Percentiles rank a stretch among this genome's conserved stretches.
Conservation (phyloP, 106 monocot genomes). For the Hemerocallis citrina region DNA sequence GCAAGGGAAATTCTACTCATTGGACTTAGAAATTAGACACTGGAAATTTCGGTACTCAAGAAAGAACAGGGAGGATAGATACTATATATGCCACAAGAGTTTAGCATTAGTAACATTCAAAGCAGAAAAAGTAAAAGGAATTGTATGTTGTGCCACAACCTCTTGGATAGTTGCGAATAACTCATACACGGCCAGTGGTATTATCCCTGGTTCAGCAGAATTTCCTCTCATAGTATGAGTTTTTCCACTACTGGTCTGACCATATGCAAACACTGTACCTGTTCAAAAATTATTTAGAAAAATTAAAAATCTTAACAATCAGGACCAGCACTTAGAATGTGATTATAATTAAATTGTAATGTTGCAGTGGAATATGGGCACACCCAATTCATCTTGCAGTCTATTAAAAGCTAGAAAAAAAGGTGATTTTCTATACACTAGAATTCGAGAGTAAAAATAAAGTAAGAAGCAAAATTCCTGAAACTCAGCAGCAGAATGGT, state of each 20-base stretch:
- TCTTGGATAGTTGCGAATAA: conserved; percentile 72
- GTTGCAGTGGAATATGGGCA: too few relatives aligned
- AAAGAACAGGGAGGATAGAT: neutral
- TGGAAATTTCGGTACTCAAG: too few relatives aligned
- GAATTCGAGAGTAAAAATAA: too few relatives aligned
- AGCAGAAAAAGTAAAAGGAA: neutral
- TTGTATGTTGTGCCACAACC: conserved; percentile 23
- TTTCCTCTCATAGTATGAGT: conserved; percentile 86
- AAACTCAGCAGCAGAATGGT: too few relatives aligned
- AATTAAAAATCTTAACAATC: neutral
- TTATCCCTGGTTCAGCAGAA: conserved; percentile 63
- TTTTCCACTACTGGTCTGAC: conserved; percentile 92
- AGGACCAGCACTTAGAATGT: neutral
- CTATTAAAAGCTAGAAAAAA: too few relatives aligned
- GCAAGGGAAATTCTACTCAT: too few relatives aligned
- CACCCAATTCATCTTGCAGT: too few relatives aligned
- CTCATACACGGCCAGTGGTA: conserved; percentile 76
- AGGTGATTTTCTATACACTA: too few relatives aligned
- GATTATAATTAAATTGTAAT: too few relatives aligned
- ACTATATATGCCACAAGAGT: neutral
- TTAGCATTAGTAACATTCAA: neutral
- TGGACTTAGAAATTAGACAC: too few relatives aligned
- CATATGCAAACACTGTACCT: conserved; percentile 96
- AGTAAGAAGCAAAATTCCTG: too few relatives aligned
- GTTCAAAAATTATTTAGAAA: conserved; percentile 2